Percentiles rank a stretch among this genome's conserved stretches.
Conservation (phyloP, 371 early-diverging fungal genomes). For the Mortierella sp. region DNA sequence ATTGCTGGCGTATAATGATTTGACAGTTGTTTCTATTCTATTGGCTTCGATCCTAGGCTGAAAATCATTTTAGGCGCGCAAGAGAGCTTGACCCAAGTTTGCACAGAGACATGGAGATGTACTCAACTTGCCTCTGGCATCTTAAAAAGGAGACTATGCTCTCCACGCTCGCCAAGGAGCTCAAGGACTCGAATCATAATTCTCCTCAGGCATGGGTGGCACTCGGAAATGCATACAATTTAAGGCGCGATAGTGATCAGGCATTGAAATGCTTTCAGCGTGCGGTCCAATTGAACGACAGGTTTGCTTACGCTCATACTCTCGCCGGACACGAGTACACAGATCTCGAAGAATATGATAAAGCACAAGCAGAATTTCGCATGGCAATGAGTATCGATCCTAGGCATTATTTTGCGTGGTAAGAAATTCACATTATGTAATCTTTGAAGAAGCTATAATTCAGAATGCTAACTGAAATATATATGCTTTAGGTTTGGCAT, state of each 20-base stretch:
- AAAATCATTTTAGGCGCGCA: conserved; percentile 59
- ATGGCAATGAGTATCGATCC: conserved; percentile 74
- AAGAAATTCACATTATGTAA: conserved; percentile 14
- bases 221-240: conserved; percentile 79
- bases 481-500: conserved; percentile 74
- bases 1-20: neutral
- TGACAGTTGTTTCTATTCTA: neutral
- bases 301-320: conserved; percentile 81
- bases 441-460: neutral
- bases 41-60: conserved; percentile 49
- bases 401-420: conserved; percentile 86
- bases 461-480: neutral
- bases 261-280: conserved; percentile 82
- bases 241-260: conserved; percentile 75
- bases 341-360: conserved; percentile 76
- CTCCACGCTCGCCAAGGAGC: conserved; percentile 74
- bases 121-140: conserved; percentile 85
- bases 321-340: conserved; percentile 86
- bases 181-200: conserved; percentile 67
- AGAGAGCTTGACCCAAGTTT: conserved; percentile 73
- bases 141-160: conserved; percentile 72
- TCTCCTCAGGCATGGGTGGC: conserved; percentile 85
- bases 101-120: conserved; percentile 78
- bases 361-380: conserved; percentile 77
- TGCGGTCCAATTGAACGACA: conserved; percentile 78